A percentile compares a stretch with the other conserved stretches of the same genome.
These are phyloP conservation scores for Rhypophila decipiens DNA, from an alignment of 495 filamentous ascomycete species.

Conservation along the genomic window DNA sequence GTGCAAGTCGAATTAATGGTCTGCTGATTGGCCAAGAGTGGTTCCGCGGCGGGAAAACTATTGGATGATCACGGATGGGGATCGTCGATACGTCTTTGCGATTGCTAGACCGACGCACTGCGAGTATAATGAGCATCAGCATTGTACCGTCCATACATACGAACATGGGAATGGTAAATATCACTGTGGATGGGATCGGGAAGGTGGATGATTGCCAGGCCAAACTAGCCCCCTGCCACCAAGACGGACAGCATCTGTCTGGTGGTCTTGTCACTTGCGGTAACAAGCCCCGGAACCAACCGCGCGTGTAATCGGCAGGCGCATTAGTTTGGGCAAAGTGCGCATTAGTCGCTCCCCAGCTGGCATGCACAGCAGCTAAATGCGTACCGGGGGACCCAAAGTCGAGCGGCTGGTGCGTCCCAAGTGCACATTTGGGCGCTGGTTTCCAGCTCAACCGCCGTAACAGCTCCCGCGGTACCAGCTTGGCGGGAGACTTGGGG, in stretches of 20 bases:
- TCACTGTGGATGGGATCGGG: too few relatives aligned
- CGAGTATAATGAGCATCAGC: background rate
- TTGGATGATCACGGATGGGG: conserved; percentile 6
- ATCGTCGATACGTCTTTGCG: conserved; percentile 7
- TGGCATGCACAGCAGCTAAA: conserved; percentile 9
- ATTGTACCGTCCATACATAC: background rate
- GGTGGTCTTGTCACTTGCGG: background rate
- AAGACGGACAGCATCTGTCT: too few relatives aligned
- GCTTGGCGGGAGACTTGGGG: background rate
- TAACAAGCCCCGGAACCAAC: background rate
- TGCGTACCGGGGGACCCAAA: too few relatives aligned
- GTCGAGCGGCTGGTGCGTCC: too few relatives aligned
- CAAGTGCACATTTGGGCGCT: too few relatives aligned
- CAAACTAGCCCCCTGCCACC: too few relatives aligned
- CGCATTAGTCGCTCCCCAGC: background rate
- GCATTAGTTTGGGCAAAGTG: background rate
- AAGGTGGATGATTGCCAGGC: conserved; percentile 1
- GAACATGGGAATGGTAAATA: too few relatives aligned
- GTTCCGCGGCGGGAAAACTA: conserved; percentile 8
- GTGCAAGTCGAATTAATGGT: too few relatives aligned
- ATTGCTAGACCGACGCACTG: conserved; percentile 1
- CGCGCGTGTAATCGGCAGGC: conserved; percentile 9
- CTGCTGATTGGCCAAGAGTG: conserved; percentile 7
- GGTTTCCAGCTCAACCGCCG: too few relatives aligned
- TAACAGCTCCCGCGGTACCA: background rate